A percentile compares a stretch with the other conserved stretches of the same genome.
phyloP scores from a whole-genome alignment of 345 rosid species.

The Salix purpurea region DNA sequence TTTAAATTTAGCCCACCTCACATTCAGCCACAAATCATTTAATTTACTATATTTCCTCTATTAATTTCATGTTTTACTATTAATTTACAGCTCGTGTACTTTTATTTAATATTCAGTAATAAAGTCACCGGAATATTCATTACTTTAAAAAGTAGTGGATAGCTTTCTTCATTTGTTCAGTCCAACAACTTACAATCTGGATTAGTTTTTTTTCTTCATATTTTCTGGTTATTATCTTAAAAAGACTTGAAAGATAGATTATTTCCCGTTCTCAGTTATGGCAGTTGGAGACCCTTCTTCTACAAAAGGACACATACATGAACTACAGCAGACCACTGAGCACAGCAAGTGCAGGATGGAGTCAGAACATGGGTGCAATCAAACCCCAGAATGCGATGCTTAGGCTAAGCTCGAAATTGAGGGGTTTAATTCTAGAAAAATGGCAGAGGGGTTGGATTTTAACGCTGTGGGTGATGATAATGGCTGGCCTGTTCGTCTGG shows the following conservation, averaged over 20 bases:
- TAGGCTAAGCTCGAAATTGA: conserved; percentile 34
- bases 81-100: too few relatives aligned
- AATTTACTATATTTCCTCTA: too few relatives aligned
- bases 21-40: background rate
- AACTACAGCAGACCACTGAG: conserved; percentile 86
- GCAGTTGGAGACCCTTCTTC: conserved; percentile 90
- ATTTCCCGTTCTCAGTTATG: conserved; percentile 50
- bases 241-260: background rate
- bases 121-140: too few relatives aligned
- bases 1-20: background rate
- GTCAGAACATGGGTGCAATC: conserved; percentile 50
- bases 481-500: conserved; percentile 78
- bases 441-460: conserved; percentile 85
- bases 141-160: too few relatives aligned
- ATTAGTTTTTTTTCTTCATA: background rate
- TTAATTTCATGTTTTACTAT: background rate
- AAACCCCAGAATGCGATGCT: conserved; percentile 37
- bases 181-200: background rate
- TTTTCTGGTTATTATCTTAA: too few relatives aligned
- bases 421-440: conserved; percentile 59
- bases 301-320: conserved; percentile 84
- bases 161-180: too few relatives aligned
- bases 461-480: conserved; percentile 52
- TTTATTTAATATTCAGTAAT: background rate
- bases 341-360: conserved; percentile 61